Evolutionary conservation across 2,329 filamentous ascomycete genomes (phyloP).

Genomic region (Talaromyces sp.): DNA sequence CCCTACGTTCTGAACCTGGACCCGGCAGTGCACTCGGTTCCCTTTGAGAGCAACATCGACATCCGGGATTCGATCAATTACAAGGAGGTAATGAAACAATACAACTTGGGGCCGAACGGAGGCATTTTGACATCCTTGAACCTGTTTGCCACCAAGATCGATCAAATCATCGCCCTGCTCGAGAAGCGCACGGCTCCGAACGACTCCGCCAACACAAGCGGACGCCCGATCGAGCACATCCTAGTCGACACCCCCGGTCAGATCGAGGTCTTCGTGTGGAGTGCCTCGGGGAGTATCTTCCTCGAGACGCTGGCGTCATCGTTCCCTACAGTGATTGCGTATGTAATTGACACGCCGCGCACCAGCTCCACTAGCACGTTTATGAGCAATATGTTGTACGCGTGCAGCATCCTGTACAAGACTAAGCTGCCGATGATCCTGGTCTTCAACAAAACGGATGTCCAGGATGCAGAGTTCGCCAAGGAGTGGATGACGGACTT

Average conservation of each 20-base stretch:
- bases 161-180: constrained; percentile 81
- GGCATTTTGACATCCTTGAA: constrained; percentile 94
- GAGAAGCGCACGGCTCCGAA: constrained; percentile 76
- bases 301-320: constrained; percentile 87
- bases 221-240: constrained; percentile 69
- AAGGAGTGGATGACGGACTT: constrained; percentile 99
- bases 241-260: constrained; percentile 94
- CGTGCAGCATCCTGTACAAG: constrained; percentile 97
- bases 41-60: constrained; percentile 96
- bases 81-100: constrained; percentile 99
- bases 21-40: constrained; percentile 85
- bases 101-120: constrained; percentile 94
- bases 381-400: constrained; percentile 99
- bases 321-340: constrained; percentile 95
- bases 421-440: constrained; percentile 97
- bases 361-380: constrained; percentile 92
- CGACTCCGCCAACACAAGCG: constrained; percentile 37
- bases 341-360: constrained; percentile 93
- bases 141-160: constrained; percentile 95
- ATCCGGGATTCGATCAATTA: constrained; percentile 99
- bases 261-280: constrained; percentile 99
- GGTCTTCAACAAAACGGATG: constrained; percentile 98
- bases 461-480: constrained; percentile 82
- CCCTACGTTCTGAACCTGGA: constrained; percentile 98
- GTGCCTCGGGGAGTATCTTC: constrained; percentile 86